phyloP scores from a whole-genome alignment of 192 early-diverging fungal species.

The Mortierella claussenii region DNA sequence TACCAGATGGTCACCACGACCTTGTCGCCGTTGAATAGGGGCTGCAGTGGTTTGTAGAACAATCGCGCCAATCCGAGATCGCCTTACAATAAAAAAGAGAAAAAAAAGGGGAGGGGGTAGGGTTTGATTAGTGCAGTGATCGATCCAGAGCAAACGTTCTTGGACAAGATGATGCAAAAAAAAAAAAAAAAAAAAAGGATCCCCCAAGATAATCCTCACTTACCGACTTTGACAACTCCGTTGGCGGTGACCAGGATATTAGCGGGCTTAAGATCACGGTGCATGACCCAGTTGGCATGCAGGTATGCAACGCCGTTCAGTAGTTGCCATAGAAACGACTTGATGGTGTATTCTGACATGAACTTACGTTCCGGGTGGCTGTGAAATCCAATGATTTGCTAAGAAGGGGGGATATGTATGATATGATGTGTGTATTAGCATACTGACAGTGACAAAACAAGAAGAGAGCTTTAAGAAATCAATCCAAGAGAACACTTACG shows the following conservation, averaged over 20 bases:
- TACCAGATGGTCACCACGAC: slow-evolving; percentile 98
- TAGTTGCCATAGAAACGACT: slow-evolving; percentile 91
- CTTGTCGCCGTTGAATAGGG: slow-evolving; percentile 86
- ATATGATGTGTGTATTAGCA: not conserved
- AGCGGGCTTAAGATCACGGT: slow-evolving; percentile 94
- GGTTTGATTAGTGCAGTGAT: no score
- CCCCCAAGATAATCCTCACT: not conserved
- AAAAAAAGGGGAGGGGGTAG: no score
- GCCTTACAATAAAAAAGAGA: slow-evolving; percentile 56
- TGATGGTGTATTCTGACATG: slow-evolving; percentile 85
- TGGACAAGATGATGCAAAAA: no score
- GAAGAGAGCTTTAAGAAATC: no score
- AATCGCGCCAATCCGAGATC: slow-evolving; percentile 92
- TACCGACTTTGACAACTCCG: slow-evolving; percentile 90
- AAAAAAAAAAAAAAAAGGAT: not conserved
- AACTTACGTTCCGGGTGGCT: slow-evolving; percentile 80
- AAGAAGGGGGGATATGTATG: slow-evolving; percentile 6
- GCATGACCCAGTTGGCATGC: slow-evolving; percentile 86
- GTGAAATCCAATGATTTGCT: slow-evolving; percentile 94
- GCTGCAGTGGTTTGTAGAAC: slow-evolving; percentile 77
- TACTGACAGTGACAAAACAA: not conserved
- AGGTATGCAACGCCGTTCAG: slow-evolving; percentile 89
- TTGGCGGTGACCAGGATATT: slow-evolving; percentile 91
- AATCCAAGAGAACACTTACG: slow-evolving; percentile 62
- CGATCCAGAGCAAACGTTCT: no score